These are phyloP conservation scores for Astrocystis sublimbata DNA, from an alignment of 495 filamentous ascomycete species.

Conservation along the genomic window DNA sequence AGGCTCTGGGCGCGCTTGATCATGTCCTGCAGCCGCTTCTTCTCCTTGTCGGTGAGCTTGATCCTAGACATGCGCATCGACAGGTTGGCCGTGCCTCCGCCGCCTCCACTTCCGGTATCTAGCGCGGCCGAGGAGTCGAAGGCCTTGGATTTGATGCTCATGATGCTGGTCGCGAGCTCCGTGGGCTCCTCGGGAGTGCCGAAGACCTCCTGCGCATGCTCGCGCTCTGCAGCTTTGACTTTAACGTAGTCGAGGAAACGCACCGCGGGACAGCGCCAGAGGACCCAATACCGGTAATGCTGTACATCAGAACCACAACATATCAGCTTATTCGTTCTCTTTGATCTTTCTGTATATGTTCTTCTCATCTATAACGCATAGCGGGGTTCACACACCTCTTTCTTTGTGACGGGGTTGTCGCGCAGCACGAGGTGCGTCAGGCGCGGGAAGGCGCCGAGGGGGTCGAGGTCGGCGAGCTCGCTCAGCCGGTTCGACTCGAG, in stretches of 20 bases:
- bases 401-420: slow-evolving; percentile 87
- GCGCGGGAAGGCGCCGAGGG: slow-evolving; percentile 64
- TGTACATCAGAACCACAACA: slow-evolving; percentile 32
- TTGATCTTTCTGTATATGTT: background rate
- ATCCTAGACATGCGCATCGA: slow-evolving; percentile 66
- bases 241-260: slow-evolving; percentile 93
- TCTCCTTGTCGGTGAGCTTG: slow-evolving; percentile 48
- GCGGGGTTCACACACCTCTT: slow-evolving; percentile 66
- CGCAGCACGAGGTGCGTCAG: slow-evolving; percentile 79
- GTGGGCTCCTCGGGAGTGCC: slow-evolving; percentile 75
- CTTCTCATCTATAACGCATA: background rate
- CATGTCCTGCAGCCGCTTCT: slow-evolving; percentile 51
- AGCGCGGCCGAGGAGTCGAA: slow-evolving; percentile 65
- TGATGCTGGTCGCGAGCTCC: slow-evolving; percentile 82
- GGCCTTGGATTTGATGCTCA: slow-evolving; percentile 80
- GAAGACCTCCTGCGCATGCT: slow-evolving; percentile 75
- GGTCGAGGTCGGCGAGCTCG: slow-evolving; percentile 85
- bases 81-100: slow-evolving; percentile 40
- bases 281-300: slow-evolving; percentile 90
- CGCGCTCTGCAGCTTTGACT: slow-evolving; percentile 82
- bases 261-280: slow-evolving; percentile 81
- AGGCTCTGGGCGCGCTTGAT: slow-evolving; percentile 83
- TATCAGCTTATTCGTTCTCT: background rate
- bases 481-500: slow-evolving; percentile 73
- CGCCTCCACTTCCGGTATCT: no score